Conservation (phyloP, 164 flowering plant genomes). For the Magnolia kwangsiensis region DNA sequence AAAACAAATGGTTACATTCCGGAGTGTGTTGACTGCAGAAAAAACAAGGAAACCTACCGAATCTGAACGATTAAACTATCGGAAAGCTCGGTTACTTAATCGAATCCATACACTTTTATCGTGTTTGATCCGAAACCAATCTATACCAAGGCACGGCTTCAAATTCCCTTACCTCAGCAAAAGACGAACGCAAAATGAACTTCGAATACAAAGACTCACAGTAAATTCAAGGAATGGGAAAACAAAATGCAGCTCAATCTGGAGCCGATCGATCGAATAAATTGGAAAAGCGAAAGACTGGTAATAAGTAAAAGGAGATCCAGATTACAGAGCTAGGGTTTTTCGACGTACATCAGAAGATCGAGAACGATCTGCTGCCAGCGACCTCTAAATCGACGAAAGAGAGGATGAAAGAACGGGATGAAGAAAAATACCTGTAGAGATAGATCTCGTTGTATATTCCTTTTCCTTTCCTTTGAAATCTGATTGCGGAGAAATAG, state of each 20-base stretch:
- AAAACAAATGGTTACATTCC: conserved; percentile 1
- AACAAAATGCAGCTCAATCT: not conserved
- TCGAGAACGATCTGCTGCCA: not conserved
- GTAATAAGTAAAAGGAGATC: not conserved
- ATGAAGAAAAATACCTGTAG: not conserved
- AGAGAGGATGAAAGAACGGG: not conserved
- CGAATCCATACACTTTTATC: conserved; percentile 1
- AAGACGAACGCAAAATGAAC: not conserved
- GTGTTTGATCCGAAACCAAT: not conserved
- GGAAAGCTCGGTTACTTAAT: not conserved
- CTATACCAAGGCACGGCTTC: not conserved
- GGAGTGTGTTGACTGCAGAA: not conserved
- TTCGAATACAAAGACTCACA: not conserved
- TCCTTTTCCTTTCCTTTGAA: not conserved
- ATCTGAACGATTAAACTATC: not conserved
- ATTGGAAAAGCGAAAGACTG: not conserved
- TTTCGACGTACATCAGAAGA: not conserved
- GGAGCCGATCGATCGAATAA: not conserved
- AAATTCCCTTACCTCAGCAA: conserved; percentile 7
- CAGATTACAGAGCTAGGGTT: not conserved
- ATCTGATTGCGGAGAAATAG: not conserved
- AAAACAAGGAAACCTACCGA: not conserved
- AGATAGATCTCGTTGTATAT: not conserved
- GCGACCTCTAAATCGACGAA: not conserved
- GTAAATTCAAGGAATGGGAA: not conserved